A percentile compares a stretch with the other conserved stretches of the same genome.
These are phyloP conservation scores for Alternaria postmessia DNA, from an alignment of 2,329 filamentous ascomycete species.

Conservation along the genomic window DNA sequence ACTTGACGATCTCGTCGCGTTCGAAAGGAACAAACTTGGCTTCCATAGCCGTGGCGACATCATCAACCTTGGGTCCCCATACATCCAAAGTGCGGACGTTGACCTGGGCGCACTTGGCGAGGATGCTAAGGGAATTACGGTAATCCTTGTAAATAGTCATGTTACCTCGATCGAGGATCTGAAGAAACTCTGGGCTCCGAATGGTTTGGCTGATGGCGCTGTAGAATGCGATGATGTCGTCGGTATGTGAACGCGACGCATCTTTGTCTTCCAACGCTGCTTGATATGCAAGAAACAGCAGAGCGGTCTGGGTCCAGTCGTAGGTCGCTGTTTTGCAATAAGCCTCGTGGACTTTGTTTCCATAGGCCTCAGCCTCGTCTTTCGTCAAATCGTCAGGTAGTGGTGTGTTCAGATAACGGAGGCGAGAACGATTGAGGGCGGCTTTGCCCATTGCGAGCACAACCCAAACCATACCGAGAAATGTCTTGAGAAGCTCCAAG, in stretches of 20 bases:
- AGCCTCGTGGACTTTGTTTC: neutral
- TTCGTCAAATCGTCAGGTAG: neutral
- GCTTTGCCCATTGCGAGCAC: neutral
- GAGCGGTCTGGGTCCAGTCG: neutral
- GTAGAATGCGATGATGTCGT: neutral
- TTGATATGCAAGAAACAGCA: neutral
- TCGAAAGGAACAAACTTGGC: neutral
- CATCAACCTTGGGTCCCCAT: conserved; percentile 6
- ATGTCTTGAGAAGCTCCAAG: neutral
- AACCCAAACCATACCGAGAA: neutral
- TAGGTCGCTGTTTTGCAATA: neutral
- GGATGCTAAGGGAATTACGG: conserved; percentile 2
- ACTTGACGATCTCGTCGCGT: neutral
- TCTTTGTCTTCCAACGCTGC: neutral
- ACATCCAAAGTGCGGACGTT: neutral
- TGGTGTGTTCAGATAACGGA: neutral
- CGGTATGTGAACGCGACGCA: neutral
- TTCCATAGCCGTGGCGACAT: neutral
- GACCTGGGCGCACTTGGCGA: neutral
- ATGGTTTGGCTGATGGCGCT: neutral
- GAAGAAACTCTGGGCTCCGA: neutral
- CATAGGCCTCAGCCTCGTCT: neutral
- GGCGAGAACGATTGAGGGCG: neutral
- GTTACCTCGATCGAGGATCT: neutral
- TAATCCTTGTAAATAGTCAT: neutral